Evolutionary conservation across 768 basidiomycete genomes (phyloP), one percentile per base, ranked within the genome.

Genomic region (Phylloporus scabripes): DNA sequence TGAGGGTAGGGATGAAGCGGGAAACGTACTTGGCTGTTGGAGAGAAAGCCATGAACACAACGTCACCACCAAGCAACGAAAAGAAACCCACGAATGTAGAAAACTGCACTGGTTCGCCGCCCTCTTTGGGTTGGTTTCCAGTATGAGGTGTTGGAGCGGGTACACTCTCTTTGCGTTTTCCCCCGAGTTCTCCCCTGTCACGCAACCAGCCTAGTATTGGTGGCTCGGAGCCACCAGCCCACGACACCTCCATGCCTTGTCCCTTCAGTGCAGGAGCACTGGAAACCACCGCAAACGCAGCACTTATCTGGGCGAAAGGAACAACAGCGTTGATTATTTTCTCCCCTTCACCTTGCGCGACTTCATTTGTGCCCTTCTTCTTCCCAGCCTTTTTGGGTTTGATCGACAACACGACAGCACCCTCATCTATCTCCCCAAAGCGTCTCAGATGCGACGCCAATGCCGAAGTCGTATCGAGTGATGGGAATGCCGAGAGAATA

Each of bases 211-310:
- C 76, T 42, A 91, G 65, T 51, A 88, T 79, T 38, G 74, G 78
- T 1, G 90, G 90, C 55, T 91, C 89, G 14, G 58, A 55, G 56
- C 83, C 83, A 37, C 76, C 83, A 14, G 81, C 82, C 89, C 90
- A 92, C 0, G 72, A 67, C 0, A 88, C 74, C 41, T 89, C 86
- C 43, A 92, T 72, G 14, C 78, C 81, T 78, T 82, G 39, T 70
- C 68, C 49, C 79, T 79, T 45, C 66, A 72, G 38, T 68, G 68
- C 15, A 73, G 78, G 50, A 69, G 81, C 21, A 78, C 82, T 67
- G 55, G 81, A 81, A 1, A 91, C 83, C 2, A 81, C 85, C 3
- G 81, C 84, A 60, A 88, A 87, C 3, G 90, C 88, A 36, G 85
- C 79, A 1, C 82, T 76, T 39, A 91, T 82, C 55, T 82, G 83